These are phyloP conservation scores for Aegilops tauschii DNA, from an alignment of 176 grass and related monocot species.

Conservation along the genomic window DNA sequence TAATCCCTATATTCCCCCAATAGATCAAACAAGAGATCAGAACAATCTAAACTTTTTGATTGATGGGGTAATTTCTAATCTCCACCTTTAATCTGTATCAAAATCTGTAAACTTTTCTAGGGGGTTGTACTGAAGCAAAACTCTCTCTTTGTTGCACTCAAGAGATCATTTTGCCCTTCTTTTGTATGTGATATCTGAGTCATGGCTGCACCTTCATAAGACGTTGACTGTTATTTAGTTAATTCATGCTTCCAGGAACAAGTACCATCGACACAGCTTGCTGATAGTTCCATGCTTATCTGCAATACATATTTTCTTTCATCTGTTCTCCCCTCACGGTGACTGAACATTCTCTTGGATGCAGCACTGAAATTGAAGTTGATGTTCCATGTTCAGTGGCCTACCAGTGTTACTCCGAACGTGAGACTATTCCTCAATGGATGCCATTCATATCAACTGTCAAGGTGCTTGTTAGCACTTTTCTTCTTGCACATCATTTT, in stretches of 20 bases:
- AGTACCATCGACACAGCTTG: not conserved
- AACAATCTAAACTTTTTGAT: too few relatives aligned
- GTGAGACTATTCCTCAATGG: conserved; percentile 88
- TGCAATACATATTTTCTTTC: conserved; percentile 10
- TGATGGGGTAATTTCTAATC: too few relatives aligned
- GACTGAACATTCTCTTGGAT: conserved; percentile 31
- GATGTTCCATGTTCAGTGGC: conserved; percentile 88
- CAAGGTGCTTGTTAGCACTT: conserved; percentile 43
- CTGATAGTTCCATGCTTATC: not conserved
- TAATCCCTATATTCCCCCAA: too few relatives aligned
- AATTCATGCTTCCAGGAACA: not conserved
- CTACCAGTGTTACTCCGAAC: conserved; percentile 89
- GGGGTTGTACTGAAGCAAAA: too few relatives aligned
- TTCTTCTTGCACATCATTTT: not conserved
- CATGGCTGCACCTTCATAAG: not conserved
- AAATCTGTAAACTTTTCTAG: too few relatives aligned
- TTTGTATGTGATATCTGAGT: not conserved
- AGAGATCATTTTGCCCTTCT: not conserved
- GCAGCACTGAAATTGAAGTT: conserved; percentile 79
- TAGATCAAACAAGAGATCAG: too few relatives aligned
- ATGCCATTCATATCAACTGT: conserved; percentile 99
- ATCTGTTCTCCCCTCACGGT: not conserved
- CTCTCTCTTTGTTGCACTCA: not conserved
- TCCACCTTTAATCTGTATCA: too few relatives aligned
- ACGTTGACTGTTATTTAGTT: not conserved